Evolutionary conservation across 148 eudicot genomes (phyloP).

Genomic region (Rhododendron griersonianum): DNA sequence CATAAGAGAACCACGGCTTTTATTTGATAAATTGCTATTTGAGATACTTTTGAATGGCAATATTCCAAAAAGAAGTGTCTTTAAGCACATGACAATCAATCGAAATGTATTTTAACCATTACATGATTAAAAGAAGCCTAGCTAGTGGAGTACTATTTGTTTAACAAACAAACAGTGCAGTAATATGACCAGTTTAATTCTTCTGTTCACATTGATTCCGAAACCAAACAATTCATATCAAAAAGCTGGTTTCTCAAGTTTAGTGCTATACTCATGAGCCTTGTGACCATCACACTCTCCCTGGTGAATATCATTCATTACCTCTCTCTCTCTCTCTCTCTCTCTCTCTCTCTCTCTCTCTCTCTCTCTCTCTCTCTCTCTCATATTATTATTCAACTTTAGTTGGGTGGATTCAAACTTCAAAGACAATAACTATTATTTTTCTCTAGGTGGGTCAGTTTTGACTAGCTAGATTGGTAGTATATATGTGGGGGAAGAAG

Average conservation of each 20-base stretch:
- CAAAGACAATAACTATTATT: slow-evolving; percentile 26
- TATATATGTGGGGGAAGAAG: neutral
- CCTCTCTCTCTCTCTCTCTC: neutral
- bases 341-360: neutral
- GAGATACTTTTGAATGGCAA: neutral
- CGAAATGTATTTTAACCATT: neutral
- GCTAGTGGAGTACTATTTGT: neutral
- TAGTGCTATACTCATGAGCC: slow-evolving; percentile 26
- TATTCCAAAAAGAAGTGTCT: neutral
- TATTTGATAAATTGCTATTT: neutral
- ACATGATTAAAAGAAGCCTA: neutral
- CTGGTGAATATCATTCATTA: neutral
- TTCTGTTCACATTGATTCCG: neutral
- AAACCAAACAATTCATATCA: neutral
- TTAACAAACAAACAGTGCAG: neutral
- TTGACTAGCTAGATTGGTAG: slow-evolving; percentile 17
- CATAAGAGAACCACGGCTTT: neutral
- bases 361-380: slow-evolving; percentile 2
- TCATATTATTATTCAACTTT: slow-evolving; percentile 1
- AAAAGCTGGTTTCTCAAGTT: slow-evolving; percentile 9
- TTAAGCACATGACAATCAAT: neutral
- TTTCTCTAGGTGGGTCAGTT: slow-evolving; percentile 24
- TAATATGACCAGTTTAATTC: neutral
- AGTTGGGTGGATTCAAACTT: slow-evolving; percentile 27
- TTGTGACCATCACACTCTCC: slow-evolving; percentile 21